Evolutionary conservation across 164 flowering plant genomes (phyloP).

Genomic region (Cinnamomum micranthum): DNA sequence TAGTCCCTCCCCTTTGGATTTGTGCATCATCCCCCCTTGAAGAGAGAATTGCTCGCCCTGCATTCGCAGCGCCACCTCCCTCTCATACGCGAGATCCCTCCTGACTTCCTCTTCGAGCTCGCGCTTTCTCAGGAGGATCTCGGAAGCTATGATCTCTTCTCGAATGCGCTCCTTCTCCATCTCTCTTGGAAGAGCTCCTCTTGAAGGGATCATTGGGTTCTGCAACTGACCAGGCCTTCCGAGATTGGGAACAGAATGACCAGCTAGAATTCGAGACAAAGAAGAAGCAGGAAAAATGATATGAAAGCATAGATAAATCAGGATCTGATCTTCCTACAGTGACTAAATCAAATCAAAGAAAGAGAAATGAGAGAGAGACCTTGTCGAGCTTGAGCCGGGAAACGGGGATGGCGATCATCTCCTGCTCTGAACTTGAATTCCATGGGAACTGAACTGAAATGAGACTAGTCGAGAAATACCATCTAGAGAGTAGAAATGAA

Average conservation of each 20-base stretch:
- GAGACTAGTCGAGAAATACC: no score
- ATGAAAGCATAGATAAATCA: neutral
- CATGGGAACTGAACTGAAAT: neutral
- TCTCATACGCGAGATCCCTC: slow-evolving; percentile 30
- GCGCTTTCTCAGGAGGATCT: slow-evolving; percentile 16
- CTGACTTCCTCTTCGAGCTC: slow-evolving; percentile 36
- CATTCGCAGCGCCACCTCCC: slow-evolving; percentile 17
- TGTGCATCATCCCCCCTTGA: slow-evolving; percentile 30
- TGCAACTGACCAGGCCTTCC: neutral
- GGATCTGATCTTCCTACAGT: neutral
- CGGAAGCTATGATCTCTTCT: slow-evolving; percentile 29
- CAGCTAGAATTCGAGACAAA: slow-evolving; percentile 1
- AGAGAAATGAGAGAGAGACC: neutral
- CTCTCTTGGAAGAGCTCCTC: slow-evolving; percentile 22
- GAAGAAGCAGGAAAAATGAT: neutral
- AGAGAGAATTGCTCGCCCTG: slow-evolving; percentile 5
- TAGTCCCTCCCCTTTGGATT: slow-evolving; percentile 24
- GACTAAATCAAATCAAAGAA: neutral
- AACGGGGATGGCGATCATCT: neutral
- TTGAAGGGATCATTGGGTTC: neutral
- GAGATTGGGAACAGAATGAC: neutral
- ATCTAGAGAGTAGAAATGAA: no score
- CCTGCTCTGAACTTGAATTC: slow-evolving; percentile 7
- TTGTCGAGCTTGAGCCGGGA: slow-evolving; percentile 8
- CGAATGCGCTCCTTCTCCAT: slow-evolving; percentile 31